Base-by-base conservation (phyloP, 2,329 filamentous ascomycete genomes). In the Aspergillus melleus region DNA sequence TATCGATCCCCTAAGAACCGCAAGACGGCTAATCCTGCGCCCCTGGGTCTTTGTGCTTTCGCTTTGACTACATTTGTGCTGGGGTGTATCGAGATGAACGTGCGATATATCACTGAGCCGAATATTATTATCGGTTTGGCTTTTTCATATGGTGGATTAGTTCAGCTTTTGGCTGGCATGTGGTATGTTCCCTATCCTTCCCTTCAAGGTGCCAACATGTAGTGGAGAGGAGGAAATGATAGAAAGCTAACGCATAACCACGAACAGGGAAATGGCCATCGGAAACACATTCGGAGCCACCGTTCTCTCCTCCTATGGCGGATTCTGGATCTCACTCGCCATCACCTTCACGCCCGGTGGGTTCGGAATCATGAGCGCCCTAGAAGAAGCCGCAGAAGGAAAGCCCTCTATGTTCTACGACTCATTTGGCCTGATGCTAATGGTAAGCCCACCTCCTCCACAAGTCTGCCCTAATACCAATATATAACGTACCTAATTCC, bases 231-330 rank as follows among this genome's bases (percentile, higher is more conserved):
- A n/a, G n/a, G n/a, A 44, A 46, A 24, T n/a, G 24, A 39, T n/a
- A n/a, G 29, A 53, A 55, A 47, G 12, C 57, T 62, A 39, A 59
- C 19, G 50, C 3, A 22, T 14, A 42, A 16, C 4, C 4, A 24
- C 5, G 4, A 24, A 24, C 63, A 91, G 89, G 90, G 90, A 94
- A 80, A 91, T 94, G 86, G 90, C 90, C 44, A 83, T 91, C n/a
- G 90, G 90, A 58, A 94, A 94, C 82, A 94, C 91, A 11, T 93
- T 94, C 66, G 90, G 90, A 82, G 90, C 90, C 55, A 93, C 90
- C 22, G 90, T 90, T n/a, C 80, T 94, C 58, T 90, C 89, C 10
- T 93, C 90, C 0, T 94, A 91, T 71, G 90, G 91, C 68, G 90
- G 90, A 64, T 94, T 94, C 83, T 94, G 91, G 91, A 85, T 94